Base-by-base conservation (phyloP, 1,284 basidiomycete genomes). In the Austroboletus rostrupii region DNA sequence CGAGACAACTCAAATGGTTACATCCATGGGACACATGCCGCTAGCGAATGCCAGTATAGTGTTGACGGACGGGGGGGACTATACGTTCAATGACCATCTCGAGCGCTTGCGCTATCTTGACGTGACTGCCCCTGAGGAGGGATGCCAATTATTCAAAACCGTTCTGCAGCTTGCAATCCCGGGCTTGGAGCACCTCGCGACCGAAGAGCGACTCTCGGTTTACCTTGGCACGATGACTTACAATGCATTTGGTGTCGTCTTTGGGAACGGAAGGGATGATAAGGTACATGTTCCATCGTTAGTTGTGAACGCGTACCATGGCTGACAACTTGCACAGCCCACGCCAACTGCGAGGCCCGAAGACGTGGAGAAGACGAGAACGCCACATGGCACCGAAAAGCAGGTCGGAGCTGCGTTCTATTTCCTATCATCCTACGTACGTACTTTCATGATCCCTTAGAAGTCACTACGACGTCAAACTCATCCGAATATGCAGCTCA, bases 351-450 rank as follows among this genome's bases (percentile, higher is more conserved):
- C 67, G 39, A 77, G 79, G 33, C 81, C 84, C 2, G 87, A 89
- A 65, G 79, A 86, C 46, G 62, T 78, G 29, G 87, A 90, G 62
- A 76, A 76, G 61, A 86, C 87, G 1, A 81, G 88, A 48, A 89
- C 85, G 4, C 81, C 86, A 2, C 71, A 77, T 50, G 88, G 89
- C 41, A 89, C 87, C 4, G 70, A 78, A 39, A 82, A 76, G 32
- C 89, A 91, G 69, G 70, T 87, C 47, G 88, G 88, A 45, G 76
- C 76, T 48, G 89, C 82, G 14, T 71, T 90, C 58, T 91, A 87
- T 66, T 72, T 79, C 21, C 75, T 90, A 43, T 89, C 89, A 3
- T 79, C 87, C 35, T 90, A 91, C 66, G 83, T 81, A 52, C 48
- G 79, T 64, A 28, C 47, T 43, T 52, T 39, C 20, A 37, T n/a